Base-by-base conservation (phyloP, 2,329 filamentous ascomycete species). In the Diaporthe sp. region DNA sequence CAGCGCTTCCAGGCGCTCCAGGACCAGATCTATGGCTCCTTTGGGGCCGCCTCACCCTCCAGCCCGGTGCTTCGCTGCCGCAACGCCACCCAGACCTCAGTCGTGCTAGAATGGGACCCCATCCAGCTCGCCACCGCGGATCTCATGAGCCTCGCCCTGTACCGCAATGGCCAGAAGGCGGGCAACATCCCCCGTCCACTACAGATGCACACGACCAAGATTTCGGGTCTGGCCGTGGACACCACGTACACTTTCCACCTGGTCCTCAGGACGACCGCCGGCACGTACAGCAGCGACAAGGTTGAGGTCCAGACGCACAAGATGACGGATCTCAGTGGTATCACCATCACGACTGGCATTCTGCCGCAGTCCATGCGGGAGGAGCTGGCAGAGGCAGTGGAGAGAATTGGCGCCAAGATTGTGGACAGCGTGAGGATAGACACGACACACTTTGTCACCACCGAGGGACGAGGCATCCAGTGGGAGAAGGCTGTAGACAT, bases 401-500 rank as follows among this genome's bases (percentile, higher is more conserved):
- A 97, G 80, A 90, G 95, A 78, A 97, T 99, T 79, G 97, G 97
- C 65, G 97, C 95, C 75, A 98, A 97, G 87, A 88, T 98, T 77
- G 94, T 95, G 73, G 96, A 98, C 79, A 90, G 90, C 17, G 95
- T 98, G 69, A 91, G 96, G 79, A 98, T 99, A 81, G 97, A 99
- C 82, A 99, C 97, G 0, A 99, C 97, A 22, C 97, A 99, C 84
- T 99, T 99, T 82, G 95, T 99, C 75, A 98, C 96, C 77, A 97
- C 95, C 13, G 97, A 99, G 83, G 96, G 96, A 39, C 88, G 96
- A 72, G 97, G 97, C 42, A 89, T 94, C 68, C 90, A 93, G 17
- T 99, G 97, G 97, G 97, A 99, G 85, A 97, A 97, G 87, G 97
- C 97, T 1, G 93, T 96, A 39, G 96, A 98, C 86, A 97, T 96